Evolutionary conservation across 2,329 filamentous ascomycete species (phyloP).

Genomic region (Alternaria sp.): DNA sequence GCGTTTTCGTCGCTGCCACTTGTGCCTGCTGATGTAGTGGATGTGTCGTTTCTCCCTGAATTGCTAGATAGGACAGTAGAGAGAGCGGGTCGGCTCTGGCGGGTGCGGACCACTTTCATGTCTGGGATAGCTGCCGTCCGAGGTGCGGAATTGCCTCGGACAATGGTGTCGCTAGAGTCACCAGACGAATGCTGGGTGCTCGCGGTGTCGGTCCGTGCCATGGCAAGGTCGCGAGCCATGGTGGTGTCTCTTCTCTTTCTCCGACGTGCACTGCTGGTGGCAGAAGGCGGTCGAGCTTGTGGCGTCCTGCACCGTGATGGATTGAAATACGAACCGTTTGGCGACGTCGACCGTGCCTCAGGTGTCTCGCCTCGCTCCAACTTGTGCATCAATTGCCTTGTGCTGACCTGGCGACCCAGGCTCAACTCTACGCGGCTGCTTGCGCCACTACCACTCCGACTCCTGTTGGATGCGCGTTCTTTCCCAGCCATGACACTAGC

Average conservation of each 20-base stretch:
- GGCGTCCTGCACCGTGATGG: conserved; percentile 40
- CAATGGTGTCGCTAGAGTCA: conserved; percentile 36
- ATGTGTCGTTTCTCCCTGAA: conserved; percentile 27
- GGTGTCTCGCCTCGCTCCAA: conserved; percentile 48
- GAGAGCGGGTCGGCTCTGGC: conserved; percentile 42
- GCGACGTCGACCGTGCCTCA: conserved; percentile 48
- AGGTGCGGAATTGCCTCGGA: conserved; percentile 26
- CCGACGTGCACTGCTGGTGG: conserved; percentile 41
- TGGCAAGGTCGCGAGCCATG: conserved; percentile 26
- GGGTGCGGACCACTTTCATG: conserved; percentile 36
- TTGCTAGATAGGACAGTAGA: conserved; percentile 49
- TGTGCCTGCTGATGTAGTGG: neutral
- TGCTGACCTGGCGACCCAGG: conserved; percentile 52
- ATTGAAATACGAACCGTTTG: conserved; percentile 48
- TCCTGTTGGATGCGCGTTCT: conserved; percentile 69
- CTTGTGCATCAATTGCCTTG: conserved; percentile 48
- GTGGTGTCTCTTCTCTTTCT: conserved; percentile 44
- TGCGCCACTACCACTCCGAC: conserved; percentile 60
- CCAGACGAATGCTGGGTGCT: conserved; percentile 36
- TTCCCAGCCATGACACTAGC: conserved; percentile 92
- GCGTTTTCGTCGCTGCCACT: conserved; percentile 31
- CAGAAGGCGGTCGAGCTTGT: conserved; percentile 40
- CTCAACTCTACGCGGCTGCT: conserved; percentile 53
- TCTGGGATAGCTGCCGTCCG: conserved; percentile 24
- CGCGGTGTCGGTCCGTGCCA: conserved; percentile 33